These are phyloP conservation scores for Apophysomyces sp. DNA, from an alignment of 371 early-diverging fungal species.

Conservation along the genomic window DNA sequence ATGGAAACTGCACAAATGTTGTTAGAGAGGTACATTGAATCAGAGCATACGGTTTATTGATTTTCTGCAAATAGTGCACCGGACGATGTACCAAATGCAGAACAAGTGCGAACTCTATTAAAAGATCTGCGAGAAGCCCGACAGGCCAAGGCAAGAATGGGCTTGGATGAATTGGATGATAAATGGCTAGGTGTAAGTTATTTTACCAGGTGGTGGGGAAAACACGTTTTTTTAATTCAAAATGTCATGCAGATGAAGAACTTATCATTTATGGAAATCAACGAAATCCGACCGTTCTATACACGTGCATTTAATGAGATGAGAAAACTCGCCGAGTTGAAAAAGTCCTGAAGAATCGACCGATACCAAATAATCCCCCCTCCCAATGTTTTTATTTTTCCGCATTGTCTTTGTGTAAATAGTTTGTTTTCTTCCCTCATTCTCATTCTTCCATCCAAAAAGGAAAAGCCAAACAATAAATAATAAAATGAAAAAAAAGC, in stretches of 20 bases:
- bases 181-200: slow-evolving; percentile 64
- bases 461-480: too few species aligned
- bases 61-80: slow-evolving; percentile 52
- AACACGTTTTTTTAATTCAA: not conserved
- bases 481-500: not conserved
- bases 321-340: slow-evolving; percentile 34
- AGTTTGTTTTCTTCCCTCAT: too few species aligned
- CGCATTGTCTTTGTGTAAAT: not conserved
- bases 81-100: slow-evolving; percentile 80
- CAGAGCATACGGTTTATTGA: not conserved
- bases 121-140: slow-evolving; percentile 87
- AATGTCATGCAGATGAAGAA: slow-evolving; percentile 68
- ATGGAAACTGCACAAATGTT: slow-evolving; percentile 81
- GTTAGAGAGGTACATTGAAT: slow-evolving; percentile 59
- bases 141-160: slow-evolving; percentile 75
- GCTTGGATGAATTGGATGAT: slow-evolving; percentile 65
- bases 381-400: not conserved
- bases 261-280: slow-evolving; percentile 82
- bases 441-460: too few species aligned
- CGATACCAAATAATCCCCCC: not conserved
- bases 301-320: slow-evolving; percentile 73
- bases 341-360: not conserved
- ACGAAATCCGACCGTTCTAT: slow-evolving; percentile 88
- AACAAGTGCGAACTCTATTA: slow-evolving; percentile 66
- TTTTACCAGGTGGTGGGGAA: not conserved